Evolutionary conservation across 805 yeast genomes (phyloP).

Genomic region (Starmerella floris): DNA sequence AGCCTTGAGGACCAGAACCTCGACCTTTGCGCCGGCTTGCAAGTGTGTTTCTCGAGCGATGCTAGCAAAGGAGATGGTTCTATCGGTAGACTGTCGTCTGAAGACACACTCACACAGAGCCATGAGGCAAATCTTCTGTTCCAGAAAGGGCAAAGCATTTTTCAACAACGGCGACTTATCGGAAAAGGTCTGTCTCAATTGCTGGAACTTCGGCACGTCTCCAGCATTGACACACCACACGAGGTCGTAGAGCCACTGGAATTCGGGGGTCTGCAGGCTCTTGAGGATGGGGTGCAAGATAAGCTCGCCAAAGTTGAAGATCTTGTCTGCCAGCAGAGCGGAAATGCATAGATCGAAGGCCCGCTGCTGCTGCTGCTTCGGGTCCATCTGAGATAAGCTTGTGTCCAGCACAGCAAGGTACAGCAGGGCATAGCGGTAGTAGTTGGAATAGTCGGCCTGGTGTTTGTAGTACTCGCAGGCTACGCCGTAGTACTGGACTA

Average conservation of each 20-base stretch:
- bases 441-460: constrained; percentile 65
- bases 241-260: constrained; percentile 59
- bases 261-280: constrained; percentile 18
- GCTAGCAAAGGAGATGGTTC: constrained; percentile 58
- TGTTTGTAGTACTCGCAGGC: constrained; percentile 62
- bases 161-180: constrained; percentile 43
- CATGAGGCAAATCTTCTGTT: constrained; percentile 86
- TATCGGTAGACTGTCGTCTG: constrained; percentile 48
- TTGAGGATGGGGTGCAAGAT: constrained; percentile 73
- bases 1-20: constrained; percentile 82
- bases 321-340: constrained; percentile 79
- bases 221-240: constrained; percentile 66
- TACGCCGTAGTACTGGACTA: constrained; percentile 72
- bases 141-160: constrained; percentile 49
- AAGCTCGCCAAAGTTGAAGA: constrained; percentile 91
- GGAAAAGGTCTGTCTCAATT: constrained; percentile 30
- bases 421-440: constrained; percentile 67
- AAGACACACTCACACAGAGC: constrained; percentile 80
- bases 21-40: constrained; percentile 56
- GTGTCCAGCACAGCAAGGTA: constrained; percentile 57
- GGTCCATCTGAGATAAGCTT: constrained; percentile 33
- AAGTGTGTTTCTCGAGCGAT: constrained; percentile 61
- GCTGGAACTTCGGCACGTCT: constrained; percentile 52
- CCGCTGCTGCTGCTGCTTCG: constrained; percentile 34
- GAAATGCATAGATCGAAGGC: constrained; percentile 71